These are phyloP conservation scores for Lathyrus tuberosus DNA, from an alignment of 306 rosid species.

Conservation along the genomic window DNA sequence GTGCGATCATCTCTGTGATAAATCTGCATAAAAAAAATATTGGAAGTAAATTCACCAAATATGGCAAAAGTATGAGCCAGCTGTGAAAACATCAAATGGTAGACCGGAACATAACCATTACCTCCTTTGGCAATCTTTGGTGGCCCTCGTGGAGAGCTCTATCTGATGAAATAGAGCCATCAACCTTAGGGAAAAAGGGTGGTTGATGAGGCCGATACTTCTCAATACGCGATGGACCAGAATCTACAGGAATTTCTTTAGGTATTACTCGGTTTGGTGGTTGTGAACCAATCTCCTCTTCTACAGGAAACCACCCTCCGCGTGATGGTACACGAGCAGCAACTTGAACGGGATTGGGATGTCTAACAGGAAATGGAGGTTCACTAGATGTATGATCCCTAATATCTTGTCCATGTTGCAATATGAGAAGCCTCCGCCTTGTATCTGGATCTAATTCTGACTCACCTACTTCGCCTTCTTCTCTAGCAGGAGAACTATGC, in stretches of 20 bases:
- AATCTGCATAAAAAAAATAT: slow-evolving; percentile 57
- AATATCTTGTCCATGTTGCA: slow-evolving; percentile 98
- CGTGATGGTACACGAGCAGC: slow-evolving; percentile 59
- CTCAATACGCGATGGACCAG: slow-evolving; percentile 71
- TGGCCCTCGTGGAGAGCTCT: slow-evolving; percentile 72
- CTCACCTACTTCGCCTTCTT: slow-evolving; percentile 99
- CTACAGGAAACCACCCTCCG: slow-evolving; percentile 81
- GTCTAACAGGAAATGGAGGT: slow-evolving; percentile 73
- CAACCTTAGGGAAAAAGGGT: slow-evolving; percentile 75
- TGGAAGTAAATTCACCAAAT: slow-evolving; percentile 19
- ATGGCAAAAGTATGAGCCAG: slow-evolving; percentile 29
- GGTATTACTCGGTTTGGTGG: slow-evolving; percentile 57
- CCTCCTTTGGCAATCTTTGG: slow-evolving; percentile 82
- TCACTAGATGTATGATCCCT: slow-evolving; percentile 72
- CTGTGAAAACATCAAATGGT: slow-evolving; percentile 34
- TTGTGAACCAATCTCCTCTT: slow-evolving; percentile 90
- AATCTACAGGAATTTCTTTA: slow-evolving; percentile 75
- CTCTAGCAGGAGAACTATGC: slow-evolving; percentile 96
- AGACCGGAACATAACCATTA: slow-evolving; percentile 46
- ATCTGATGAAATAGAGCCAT: slow-evolving; percentile 68
- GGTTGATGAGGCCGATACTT: slow-evolving; percentile 75
- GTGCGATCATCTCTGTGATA: slow-evolving; percentile 86
- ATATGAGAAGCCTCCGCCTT: slow-evolving; percentile 95
- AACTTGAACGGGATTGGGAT: slow-evolving; percentile 54
- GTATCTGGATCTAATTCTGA: slow-evolving; percentile 99